Evolutionary conservation across 371 early-diverging fungal genomes (phyloP).

Genomic region (Choanephora cucurbitarum): DNA sequence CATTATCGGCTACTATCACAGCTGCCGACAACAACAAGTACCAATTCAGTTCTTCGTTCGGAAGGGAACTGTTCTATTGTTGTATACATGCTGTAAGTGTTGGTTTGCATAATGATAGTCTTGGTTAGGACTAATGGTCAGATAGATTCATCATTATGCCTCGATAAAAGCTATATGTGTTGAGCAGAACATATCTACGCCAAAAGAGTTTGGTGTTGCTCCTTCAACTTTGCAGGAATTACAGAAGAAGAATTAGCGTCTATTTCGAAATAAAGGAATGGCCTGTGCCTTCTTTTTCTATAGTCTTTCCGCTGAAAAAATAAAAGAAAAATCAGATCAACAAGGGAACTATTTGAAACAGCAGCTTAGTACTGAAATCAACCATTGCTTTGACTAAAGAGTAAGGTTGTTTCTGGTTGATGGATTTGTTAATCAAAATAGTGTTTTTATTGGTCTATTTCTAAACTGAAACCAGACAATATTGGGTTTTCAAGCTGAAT

Average conservation of each 20-base stretch:
- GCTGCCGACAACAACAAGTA: slow-evolving; percentile 23
- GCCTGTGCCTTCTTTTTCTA: no score
- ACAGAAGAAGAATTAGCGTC: slow-evolving; percentile 5
- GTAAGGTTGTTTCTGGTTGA: no score
- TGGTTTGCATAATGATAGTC: background rate
- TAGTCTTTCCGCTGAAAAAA: no score
- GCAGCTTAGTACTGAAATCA: no score
- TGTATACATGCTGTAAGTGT: slow-evolving; percentile 45
- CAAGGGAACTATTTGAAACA: no score
- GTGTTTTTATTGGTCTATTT: no score
- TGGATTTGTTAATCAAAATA: no score
- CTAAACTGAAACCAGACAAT: no score
- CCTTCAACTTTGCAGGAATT: slow-evolving; percentile 50
- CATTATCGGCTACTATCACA: slow-evolving; percentile 40
- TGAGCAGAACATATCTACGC: slow-evolving; percentile 43
- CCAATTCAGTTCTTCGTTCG: slow-evolving; percentile 48
- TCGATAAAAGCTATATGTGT: slow-evolving; percentile 58
- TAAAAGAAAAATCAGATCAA: no score
- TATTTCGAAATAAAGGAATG: no score
- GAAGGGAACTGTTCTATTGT: slow-evolving; percentile 70
- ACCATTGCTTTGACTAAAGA: no score
- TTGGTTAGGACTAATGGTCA: background rate
- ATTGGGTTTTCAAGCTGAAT: no score
- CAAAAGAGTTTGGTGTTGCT: slow-evolving; percentile 55
- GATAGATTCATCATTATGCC: slow-evolving; percentile 61